phyloP scores from a whole-genome alignment of 2,329 filamentous ascomycete genomes.

The Madurella fahalii region DNA sequence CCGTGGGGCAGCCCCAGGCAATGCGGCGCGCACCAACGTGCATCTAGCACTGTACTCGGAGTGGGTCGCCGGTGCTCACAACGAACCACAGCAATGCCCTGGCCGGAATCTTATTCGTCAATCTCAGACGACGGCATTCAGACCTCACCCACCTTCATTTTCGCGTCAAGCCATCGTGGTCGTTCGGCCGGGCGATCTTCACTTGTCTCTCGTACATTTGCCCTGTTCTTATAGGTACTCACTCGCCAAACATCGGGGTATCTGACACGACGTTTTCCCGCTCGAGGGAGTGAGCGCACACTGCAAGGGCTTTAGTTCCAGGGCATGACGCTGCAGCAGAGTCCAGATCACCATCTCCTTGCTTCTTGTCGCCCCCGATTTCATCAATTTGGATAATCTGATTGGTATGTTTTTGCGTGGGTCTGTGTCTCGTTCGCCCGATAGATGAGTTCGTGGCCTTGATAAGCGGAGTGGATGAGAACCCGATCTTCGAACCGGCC shows the following conservation, averaged over 20 bases:
- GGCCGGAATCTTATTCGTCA: constrained; percentile 15
- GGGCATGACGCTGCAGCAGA: not conserved
- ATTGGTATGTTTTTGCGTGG: not conserved
- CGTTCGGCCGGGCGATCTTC: not conserved
- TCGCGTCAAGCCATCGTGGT: not conserved
- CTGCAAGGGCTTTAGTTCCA: not conserved
- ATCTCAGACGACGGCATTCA: constrained; percentile 16
- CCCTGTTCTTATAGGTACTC: not conserved
- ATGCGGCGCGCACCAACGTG: no score
- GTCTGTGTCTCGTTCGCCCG: not conserved
- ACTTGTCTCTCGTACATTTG: not conserved
- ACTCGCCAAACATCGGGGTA: not conserved
- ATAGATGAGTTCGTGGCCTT: not conserved
- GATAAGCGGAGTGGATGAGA: no score
- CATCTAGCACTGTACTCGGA: no score
- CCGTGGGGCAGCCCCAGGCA: no score
- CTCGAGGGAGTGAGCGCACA: not conserved
- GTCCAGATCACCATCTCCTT: not conserved
- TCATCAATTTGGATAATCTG: not conserved
- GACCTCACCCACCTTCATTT: constrained; percentile 9
- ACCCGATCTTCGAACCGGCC: no score
- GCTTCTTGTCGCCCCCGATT: not conserved
- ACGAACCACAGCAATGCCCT: constrained; percentile 1
- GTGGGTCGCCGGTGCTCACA: not conserved
- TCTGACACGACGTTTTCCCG: not conserved